A percentile compares a stretch with the other conserved stretches of the same genome.
Conservation (phyloP, 1,284 basidiomycete species). For the Fistulinella cinereoalba region DNA sequence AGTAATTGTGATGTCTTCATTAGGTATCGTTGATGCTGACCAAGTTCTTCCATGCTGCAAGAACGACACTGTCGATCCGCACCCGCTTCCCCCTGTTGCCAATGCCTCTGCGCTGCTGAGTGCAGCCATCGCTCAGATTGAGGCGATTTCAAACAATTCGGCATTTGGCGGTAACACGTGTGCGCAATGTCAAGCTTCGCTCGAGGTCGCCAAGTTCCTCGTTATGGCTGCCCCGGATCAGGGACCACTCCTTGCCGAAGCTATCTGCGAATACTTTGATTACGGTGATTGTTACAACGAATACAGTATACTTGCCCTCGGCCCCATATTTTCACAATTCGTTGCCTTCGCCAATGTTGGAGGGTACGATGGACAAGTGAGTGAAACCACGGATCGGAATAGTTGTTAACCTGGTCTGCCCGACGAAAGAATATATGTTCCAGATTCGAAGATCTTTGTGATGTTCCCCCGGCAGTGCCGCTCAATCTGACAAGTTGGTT, state of each 20-base stretch:
- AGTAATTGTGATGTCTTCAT: constrained; percentile 17
- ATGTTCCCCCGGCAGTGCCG: constrained; percentile 45
- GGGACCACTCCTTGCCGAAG: constrained; percentile 54
- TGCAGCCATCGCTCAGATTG: constrained; percentile 50
- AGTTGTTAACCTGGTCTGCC: background rate
- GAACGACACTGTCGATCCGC: constrained; percentile 59
- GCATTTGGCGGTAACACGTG: constrained; percentile 50
- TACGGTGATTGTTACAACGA: constrained; percentile 49
- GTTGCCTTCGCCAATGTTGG: constrained; percentile 58
- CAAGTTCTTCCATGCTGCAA: constrained; percentile 8
- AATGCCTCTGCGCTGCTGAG: constrained; percentile 41
- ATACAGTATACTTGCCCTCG: constrained; percentile 45
- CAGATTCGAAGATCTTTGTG: constrained; percentile 38
- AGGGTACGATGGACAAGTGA: constrained; percentile 63
- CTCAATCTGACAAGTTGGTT: constrained; percentile 55
- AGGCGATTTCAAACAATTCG: constrained; percentile 47
- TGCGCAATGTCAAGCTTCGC: constrained; percentile 54
- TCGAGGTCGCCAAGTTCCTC: constrained; percentile 62
- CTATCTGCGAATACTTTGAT: constrained; percentile 56
- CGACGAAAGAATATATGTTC: constrained; percentile 1
- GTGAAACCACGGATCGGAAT: background rate
- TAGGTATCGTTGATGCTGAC: background rate
- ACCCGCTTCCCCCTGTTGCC: constrained; percentile 49
- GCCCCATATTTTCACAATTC: constrained; percentile 60
- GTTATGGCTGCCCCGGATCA: constrained; percentile 58